Percentiles rank a stretch among this genome's conserved stretches.
Evolutionary conservation across 441 rosid species (phyloP).

Genomic region (Populus hybrid): DNA sequence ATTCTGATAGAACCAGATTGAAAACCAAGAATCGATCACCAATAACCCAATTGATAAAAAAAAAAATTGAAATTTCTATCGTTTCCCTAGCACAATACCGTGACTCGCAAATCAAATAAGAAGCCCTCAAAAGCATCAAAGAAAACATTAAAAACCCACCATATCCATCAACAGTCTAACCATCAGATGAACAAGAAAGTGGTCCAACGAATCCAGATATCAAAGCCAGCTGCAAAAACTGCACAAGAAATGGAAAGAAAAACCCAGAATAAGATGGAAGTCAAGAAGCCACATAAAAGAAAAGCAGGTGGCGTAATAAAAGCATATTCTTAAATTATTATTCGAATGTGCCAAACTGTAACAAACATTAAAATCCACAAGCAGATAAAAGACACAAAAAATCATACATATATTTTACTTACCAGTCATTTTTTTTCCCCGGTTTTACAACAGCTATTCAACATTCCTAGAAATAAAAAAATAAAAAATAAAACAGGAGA

Average conservation of each 20-base stretch:
- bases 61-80: not conserved
- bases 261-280: constrained; percentile 20
- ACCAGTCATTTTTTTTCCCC: not conserved
- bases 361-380: constrained; percentile 4
- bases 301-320: constrained; percentile 26
- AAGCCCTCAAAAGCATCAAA: not conserved
- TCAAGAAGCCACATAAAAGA: constrained; percentile 16
- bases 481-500: constrained; percentile 2
- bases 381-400: not conserved
- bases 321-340: constrained; percentile 45
- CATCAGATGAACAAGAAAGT: constrained; percentile 14
- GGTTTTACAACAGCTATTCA: not conserved
- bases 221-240: constrained; percentile 20
- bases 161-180: constrained; percentile 8
- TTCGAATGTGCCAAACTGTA: constrained; percentile 36
- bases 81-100: constrained; percentile 4
- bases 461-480: not conserved
- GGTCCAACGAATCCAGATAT: not conserved
- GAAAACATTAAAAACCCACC: constrained; percentile 7
- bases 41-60: constrained; percentile 17
- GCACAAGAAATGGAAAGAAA: constrained; percentile 3
- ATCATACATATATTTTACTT: not conserved
- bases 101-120: constrained; percentile 6
- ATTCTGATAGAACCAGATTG: constrained; percentile 19
- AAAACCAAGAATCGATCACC: constrained; percentile 13